Evolutionary conservation across 768 basidiomycete species (phyloP), one percentile per base, ranked within the genome.

Genomic region (Tricholoma matsutake): DNA sequence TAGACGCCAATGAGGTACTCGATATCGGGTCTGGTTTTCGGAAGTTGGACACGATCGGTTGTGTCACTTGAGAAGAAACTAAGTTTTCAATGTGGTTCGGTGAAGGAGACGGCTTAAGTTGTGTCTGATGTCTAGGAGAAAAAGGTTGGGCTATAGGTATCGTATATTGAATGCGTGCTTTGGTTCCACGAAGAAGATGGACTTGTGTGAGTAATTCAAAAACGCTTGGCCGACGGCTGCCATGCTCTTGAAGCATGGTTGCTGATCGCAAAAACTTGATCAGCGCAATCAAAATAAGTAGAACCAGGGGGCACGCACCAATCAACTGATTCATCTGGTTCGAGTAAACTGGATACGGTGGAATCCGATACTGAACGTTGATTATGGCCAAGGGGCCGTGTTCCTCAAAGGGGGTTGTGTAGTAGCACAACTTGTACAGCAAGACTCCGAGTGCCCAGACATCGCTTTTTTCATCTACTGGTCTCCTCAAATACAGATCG

Each of bases 351-450:
- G 93, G 93, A 72, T 92, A 95, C 34, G 92, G 85, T 2, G 94
- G 94, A 52, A 91, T 91, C 65, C 88, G 89, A 74, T 98, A 99
- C 68, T 96, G 94, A 35, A 96, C 96, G 69, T 98, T 98, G 64
- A 98, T 80, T 63, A 98, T 98, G 2, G 97, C 97, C 56, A 99
- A 78, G 2, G 94, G 92, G 0, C 96, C 96, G 67, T 98, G 95
- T 69, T 98, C 96, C 73, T 99, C 97, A 69, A 99, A 99, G 0
- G 97, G 97, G 0, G 97, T 99, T 0, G 96, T 99, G 74, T 99
- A 99, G 76, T 98, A 99, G 74, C 97, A 98, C 13, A 99, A 85
- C 79, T 98, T 99, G 80, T 98, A 99, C 13, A 99, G 81, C 61
- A 99, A 78, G 14, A 98, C 95, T 22, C 96, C 97, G 22, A 99